These are phyloP conservation scores for Flaveria brownii DNA, from an alignment of 129 eudicot genomes.

Conservation along the genomic window DNA sequence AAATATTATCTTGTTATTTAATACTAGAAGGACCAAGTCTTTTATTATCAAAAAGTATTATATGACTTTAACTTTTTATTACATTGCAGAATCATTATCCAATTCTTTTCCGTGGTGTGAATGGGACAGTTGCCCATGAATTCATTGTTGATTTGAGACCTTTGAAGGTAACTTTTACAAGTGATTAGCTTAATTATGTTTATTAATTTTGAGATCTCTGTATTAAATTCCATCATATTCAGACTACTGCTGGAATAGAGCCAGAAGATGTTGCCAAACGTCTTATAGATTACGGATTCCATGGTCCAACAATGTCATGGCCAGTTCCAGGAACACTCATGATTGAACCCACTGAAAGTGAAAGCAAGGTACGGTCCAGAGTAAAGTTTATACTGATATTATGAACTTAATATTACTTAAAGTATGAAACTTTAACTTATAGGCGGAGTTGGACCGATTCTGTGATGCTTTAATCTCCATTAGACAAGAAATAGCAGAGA, in stretches of 20 bases:
- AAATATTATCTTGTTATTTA: no score
- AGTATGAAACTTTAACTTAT: conserved; percentile 11
- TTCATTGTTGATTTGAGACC: conserved; percentile 91
- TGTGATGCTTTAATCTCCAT: conserved; percentile 94
- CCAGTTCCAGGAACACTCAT: conserved; percentile 99
- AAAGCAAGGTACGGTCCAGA: conserved; percentile 73
- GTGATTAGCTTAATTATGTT: background rate
- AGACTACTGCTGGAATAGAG: conserved; percentile 93
- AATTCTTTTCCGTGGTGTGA: conserved; percentile 97
- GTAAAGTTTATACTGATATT: background rate
- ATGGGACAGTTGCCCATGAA: conserved; percentile 95
- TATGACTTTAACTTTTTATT: background rate
- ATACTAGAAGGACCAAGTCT: no score
- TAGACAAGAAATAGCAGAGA: conserved; percentile 82
- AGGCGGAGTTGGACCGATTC: conserved; percentile 96
- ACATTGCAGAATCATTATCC: conserved; percentile 75
- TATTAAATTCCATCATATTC: conserved; percentile 23
- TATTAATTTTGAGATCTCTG: background rate
- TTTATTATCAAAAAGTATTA: no score
- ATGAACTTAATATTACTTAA: background rate
- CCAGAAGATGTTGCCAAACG: conserved; percentile 97
- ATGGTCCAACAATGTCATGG: conserved; percentile 98
- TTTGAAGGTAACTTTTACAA: conserved; percentile 54
- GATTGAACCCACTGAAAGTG: conserved; percentile 99
- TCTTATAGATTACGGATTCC: conserved; percentile 96